These are phyloP conservation scores for Acer yangbiense DNA, from an alignment of 345 rosid species.

Conservation along the genomic window DNA sequence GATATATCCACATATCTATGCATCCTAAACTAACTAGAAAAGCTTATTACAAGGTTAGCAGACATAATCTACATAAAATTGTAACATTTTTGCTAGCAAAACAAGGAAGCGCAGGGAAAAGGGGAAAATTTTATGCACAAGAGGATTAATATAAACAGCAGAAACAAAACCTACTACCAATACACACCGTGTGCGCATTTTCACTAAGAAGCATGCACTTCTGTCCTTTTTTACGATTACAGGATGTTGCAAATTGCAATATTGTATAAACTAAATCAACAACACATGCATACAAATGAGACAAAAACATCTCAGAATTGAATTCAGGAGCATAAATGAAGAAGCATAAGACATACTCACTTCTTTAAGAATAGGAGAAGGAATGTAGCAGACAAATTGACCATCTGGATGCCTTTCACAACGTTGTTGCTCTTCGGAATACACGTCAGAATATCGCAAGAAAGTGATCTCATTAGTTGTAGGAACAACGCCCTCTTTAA, in stretches of 20 bases:
- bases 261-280: background rate
- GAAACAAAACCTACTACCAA: background rate
- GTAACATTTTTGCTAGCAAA: background rate
- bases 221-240: background rate
- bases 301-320: background rate
- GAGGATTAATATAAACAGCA: background rate
- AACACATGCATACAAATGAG: background rate
- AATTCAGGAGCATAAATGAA: slow-evolving; percentile 1
- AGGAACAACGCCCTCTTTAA: slow-evolving; percentile 90
- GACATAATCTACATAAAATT: background rate
- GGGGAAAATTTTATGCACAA: background rate
- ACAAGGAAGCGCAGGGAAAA: background rate
- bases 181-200: background rate
- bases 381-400: slow-evolving; percentile 80
- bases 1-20: background rate
- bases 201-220: background rate
- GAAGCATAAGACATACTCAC: slow-evolving; percentile 48
- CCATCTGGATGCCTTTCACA: slow-evolving; percentile 96
- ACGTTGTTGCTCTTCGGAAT: slow-evolving; percentile 62
- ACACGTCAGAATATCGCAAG: slow-evolving; percentile 65
- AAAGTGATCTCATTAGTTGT: slow-evolving; percentile 95
- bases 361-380: slow-evolving; percentile 88
- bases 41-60: background rate
- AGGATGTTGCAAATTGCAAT: background rate
- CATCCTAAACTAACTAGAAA: background rate